Evolutionary conservation across 345 rosid species (phyloP).

Genomic region (Mallotus nudiflorus): DNA sequence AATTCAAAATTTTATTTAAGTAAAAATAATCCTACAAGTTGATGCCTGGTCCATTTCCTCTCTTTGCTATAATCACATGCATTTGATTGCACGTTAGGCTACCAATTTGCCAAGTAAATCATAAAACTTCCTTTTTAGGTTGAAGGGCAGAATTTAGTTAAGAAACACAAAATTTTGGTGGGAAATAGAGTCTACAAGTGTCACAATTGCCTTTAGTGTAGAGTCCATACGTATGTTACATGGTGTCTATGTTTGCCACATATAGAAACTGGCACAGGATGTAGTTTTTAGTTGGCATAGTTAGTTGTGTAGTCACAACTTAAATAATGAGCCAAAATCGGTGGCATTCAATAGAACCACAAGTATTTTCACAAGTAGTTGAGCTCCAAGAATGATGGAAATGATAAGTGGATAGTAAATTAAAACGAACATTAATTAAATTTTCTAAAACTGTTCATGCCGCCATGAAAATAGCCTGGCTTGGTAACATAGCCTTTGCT

Average conservation of each 20-base stretch:
- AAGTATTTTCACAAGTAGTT: neutral
- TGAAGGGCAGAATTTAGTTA: too few relatives aligned
- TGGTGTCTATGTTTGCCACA: neutral
- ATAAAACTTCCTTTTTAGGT: too few relatives aligned
- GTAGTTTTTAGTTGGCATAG: neutral
- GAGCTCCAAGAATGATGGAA: neutral
- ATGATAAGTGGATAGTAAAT: neutral
- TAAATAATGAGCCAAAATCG: neutral
- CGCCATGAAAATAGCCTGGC: too few relatives aligned
- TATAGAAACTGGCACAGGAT: neutral
- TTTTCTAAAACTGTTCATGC: too few relatives aligned
- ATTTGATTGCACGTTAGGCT: neutral
- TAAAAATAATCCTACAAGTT: too few relatives aligned
- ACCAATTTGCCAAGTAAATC: neutral
- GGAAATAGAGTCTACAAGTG: constrained; percentile 2
- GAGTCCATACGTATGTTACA: too few relatives aligned
- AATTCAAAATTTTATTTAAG: too few relatives aligned
- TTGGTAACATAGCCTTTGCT: too few relatives aligned
- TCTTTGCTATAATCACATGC: neutral
- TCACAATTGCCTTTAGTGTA: neutral
- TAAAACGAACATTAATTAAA: too few relatives aligned
- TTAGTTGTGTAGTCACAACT: constrained; percentile 8
- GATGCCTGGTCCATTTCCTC: neutral
- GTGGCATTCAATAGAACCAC: neutral
- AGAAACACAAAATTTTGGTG: neutral